These are phyloP conservation scores for Jaltomata sinuosa DNA, from an alignment of 257 asterid species.

Conservation along the genomic window DNA sequence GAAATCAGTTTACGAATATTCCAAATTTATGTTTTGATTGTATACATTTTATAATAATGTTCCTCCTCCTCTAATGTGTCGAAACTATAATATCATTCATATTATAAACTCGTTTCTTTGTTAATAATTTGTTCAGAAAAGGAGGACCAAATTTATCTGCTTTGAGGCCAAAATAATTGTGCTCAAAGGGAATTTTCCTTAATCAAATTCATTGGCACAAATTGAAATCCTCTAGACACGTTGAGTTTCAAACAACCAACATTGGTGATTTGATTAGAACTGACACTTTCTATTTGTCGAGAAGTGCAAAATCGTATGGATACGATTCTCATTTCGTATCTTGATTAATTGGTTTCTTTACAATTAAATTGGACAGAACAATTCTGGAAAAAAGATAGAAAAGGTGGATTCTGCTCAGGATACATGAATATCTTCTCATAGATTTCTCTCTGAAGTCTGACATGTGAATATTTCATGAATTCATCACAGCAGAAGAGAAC, in stretches of 20 bases:
- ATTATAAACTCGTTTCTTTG: not conserved
- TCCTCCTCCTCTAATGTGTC: not conserved
- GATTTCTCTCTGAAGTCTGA: constrained; percentile 28
- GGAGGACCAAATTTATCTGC: not conserved
- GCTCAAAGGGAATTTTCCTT: no score
- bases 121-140: not conserved
- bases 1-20: not conserved
- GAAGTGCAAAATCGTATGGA: no score
- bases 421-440: constrained; percentile 31
- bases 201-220: not conserved
- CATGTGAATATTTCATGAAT: not conserved
- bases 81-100: not conserved
- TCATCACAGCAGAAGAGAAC: not conserved
- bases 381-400: not conserved
- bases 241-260: not conserved
- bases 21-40: not conserved
- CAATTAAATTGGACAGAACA: no score
- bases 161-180: no score
- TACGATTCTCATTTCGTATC: no score
- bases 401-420: constrained; percentile 25
- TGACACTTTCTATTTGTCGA: not conserved
- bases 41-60: not conserved
- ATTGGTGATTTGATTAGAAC: not conserved
- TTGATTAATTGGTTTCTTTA: no score
- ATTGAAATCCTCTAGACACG: not conserved